Conservation (phyloP, 768 basidiomycete species). For the Panellus pusillus region DNA sequence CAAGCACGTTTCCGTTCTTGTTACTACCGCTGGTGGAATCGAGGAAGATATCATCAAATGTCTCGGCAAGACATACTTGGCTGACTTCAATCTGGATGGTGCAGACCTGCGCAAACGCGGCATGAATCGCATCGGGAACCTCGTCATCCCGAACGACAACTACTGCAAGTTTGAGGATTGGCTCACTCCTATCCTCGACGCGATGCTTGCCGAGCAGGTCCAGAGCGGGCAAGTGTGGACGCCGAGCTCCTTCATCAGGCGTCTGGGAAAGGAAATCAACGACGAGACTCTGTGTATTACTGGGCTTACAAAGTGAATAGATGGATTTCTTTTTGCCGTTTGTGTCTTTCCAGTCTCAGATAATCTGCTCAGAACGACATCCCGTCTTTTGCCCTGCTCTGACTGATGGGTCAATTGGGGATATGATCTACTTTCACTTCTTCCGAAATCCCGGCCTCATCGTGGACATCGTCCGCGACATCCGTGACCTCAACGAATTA, state of each 20-base stretch:
- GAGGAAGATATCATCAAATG: slow-evolving; percentile 99
- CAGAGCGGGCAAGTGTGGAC: slow-evolving; percentile 73
- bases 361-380: slow-evolving; percentile 79
- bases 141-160: slow-evolving; percentile 96
- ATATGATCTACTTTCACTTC: slow-evolving; percentile 99
- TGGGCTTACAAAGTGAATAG: slow-evolving; percentile 96
- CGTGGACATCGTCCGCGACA: slow-evolving; percentile 94
- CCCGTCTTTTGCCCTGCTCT: slow-evolving; percentile 96
- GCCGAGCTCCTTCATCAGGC: slow-evolving; percentile 88
- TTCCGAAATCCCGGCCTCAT: slow-evolving; percentile 83
- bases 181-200: slow-evolving; percentile 91
- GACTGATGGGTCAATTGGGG: slow-evolving; percentile 96
- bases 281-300: slow-evolving; percentile 98
- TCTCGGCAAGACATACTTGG: slow-evolving; percentile 93
- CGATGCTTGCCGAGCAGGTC: slow-evolving; percentile 88
- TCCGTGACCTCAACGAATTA: slow-evolving; percentile 87
- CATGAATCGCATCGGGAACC: slow-evolving; percentile 97
- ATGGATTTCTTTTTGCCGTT: slow-evolving; percentile 19
- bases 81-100: slow-evolving; percentile 90
- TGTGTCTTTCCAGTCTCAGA: slow-evolving; percentile 10
- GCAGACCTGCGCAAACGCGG: slow-evolving; percentile 83
- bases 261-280: slow-evolving; percentile 96
- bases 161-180: slow-evolving; percentile 99
- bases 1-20: slow-evolving; percentile 83
- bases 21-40: slow-evolving; percentile 97